Base-by-base conservation (phyloP, 768 basidiomycete species). In the Neoboletus brunneissimus region DNA sequence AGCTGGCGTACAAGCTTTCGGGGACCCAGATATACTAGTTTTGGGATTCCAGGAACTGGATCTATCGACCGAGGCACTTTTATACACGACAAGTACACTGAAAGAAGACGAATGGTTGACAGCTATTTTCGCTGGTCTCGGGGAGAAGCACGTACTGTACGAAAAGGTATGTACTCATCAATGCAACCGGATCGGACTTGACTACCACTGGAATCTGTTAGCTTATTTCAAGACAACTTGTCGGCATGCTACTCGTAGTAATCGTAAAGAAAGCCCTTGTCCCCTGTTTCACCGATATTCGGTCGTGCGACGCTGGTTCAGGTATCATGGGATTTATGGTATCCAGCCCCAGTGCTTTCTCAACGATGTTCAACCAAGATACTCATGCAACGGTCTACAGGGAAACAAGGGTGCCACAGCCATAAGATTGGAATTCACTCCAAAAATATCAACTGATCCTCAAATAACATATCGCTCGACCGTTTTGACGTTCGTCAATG, bases 351-450 rank as follows among this genome's bases (percentile, higher is more conserved):
- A 51, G 43, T 40, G 34, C 11, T 52, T 53, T 49, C 23, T 31
- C 18, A 4, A 35, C 2, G 13, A 44, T 41, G 8, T n/a, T 12
- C 6, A 18, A 5, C 18, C 13, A 20, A 6, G n/a, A 42, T 48
- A 29, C 12, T 58, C 55, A 60, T 52, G 45, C 32, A 27, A 20
- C 12, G 8, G 8, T 37, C 34, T 43, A 20, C 54, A 91, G 89
- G 91, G 90, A 29, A 94, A 94, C 72, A 94, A 94, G 73, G 91
- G 91, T 42, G 89, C 80, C 7, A 82, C 82, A 6, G 89, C 86
- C 2, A 62, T 90, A 41, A 84, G 87, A 34, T 56, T 92, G 6
- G 72, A 76, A 8, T 87, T 84, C 63, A 77, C 76, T 27, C 83
- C 84, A 27, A 67, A 72, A 1, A 56, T 72, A 34, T 60, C 73